phyloP scores from a whole-genome alignment of 202 grass and related monocot species.

The Carex arenaria region DNA sequence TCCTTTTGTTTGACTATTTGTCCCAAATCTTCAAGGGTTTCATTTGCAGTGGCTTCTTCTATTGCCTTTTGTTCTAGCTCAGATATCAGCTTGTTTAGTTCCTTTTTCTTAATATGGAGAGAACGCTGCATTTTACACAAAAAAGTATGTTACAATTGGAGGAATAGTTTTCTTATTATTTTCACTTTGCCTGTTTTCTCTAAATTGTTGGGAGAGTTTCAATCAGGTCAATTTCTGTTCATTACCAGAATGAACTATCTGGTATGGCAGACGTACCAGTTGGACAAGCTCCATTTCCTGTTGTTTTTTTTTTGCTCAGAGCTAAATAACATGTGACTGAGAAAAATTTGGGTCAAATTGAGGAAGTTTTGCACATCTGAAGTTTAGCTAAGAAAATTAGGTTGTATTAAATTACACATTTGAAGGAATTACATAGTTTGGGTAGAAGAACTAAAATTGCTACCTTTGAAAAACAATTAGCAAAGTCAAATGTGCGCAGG shows the following conservation, averaged over 20 bases:
- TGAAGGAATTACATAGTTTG: too few relatives aligned
- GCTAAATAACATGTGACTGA: too few relatives aligned
- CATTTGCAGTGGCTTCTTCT: conserved; percentile 38
- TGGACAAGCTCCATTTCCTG: not conserved
- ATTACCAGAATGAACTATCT: not conserved
- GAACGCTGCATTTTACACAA: conserved; percentile 43
- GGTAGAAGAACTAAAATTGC: too few relatives aligned
- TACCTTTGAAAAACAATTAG: too few relatives aligned
- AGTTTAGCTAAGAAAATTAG: too few relatives aligned
- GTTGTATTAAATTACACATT: too few relatives aligned
- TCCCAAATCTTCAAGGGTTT: conserved; percentile 49
- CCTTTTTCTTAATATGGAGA: conserved; percentile 55
- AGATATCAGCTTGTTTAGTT: conserved; percentile 52
- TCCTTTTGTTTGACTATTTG: conserved; percentile 71
- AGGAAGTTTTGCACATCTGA: too few relatives aligned
- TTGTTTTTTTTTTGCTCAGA: too few relatives aligned
- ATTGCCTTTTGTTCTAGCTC: conserved; percentile 51
- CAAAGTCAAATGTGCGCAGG: too few relatives aligned
- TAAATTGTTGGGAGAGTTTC: not conserved
- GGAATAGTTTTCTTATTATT: not conserved
- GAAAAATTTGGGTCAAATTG: too few relatives aligned
- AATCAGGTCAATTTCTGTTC: not conserved
- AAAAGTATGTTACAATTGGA: not conserved
- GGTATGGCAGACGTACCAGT: not conserved
- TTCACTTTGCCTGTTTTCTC: not conserved